phyloP scores from a whole-genome alignment of 2,329 filamentous ascomycete species.

The Monilinia fructicola region DNA sequence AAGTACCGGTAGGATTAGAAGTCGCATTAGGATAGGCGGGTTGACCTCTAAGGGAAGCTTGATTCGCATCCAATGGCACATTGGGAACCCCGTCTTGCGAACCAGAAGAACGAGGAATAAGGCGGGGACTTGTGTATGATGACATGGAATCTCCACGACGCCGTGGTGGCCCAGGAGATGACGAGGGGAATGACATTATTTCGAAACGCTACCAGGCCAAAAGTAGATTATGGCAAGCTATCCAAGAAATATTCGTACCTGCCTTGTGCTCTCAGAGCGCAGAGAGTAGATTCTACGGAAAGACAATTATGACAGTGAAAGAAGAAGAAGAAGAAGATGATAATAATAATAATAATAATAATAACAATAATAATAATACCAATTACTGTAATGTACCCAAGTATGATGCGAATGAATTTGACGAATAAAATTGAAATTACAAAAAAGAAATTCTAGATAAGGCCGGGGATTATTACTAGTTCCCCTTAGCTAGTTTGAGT shows the following conservation, averaged over 20 bases:
- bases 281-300: neutral
- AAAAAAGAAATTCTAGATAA: slow-evolving; percentile 18
- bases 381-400: too few relatives aligned
- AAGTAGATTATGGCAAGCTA: neutral
- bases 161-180: slow-evolving; percentile 30
- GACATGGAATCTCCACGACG: slow-evolving; percentile 29
- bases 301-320: neutral
- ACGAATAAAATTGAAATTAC: slow-evolving; percentile 15
- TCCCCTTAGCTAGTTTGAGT: neutral
- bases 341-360: slow-evolving; percentile 2
- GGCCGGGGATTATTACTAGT: slow-evolving; percentile 11
- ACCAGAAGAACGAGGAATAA: slow-evolving; percentile 33
- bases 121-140: slow-evolving; percentile 36
- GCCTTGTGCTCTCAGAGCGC: slow-evolving; percentile 17
- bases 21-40: slow-evolving; percentile 25
- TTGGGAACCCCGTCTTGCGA: slow-evolving; percentile 29
- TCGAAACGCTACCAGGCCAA: neutral
- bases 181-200: slow-evolving; percentile 35
- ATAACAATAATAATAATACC: slow-evolving; percentile 1
- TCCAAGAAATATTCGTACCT: slow-evolving; percentile 9
- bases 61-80: slow-evolving; percentile 28
- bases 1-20: slow-evolving; percentile 29
- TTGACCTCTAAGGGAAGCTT: slow-evolving; percentile 34
- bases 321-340: too few relatives aligned
- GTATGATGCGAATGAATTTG: slow-evolving; percentile 2